A percentile compares a stretch with the other conserved stretches of the same genome.
phyloP scores from a whole-genome alignment of 768 basidiomycete genomes.

The Amanita inopinata region DNA sequence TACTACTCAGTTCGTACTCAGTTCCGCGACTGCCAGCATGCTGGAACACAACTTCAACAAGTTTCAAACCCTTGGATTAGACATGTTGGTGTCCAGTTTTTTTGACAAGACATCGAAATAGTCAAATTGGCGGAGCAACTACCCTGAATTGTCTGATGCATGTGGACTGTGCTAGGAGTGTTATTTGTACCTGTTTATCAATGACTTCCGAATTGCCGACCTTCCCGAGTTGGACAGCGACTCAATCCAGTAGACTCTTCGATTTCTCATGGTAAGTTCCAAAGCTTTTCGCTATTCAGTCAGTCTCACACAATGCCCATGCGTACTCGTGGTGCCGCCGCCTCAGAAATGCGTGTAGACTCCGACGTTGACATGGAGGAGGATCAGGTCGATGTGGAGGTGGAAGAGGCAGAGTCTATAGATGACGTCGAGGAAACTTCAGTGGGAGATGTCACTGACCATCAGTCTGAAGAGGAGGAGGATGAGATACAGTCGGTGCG shows the following conservation, averaged over 20 bases:
- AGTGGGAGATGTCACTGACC: constrained; percentile 20
- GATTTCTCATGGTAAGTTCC: constrained; percentile 8
- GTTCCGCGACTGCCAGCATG: no score
- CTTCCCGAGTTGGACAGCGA: background rate
- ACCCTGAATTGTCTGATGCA: no score
- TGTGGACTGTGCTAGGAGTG: no score
- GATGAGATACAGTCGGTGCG: constrained; percentile 12
- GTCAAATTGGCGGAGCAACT: no score
- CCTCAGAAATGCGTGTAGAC: constrained; percentile 25
- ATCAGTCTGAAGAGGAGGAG: constrained; percentile 23
- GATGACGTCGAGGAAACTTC: constrained; percentile 31
- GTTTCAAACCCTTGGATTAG: no score
- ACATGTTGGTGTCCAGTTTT: no score
- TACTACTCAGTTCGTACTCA: no score
- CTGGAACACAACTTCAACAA: no score
- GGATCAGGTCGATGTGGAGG: constrained; percentile 18
- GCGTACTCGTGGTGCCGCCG: constrained; percentile 24
- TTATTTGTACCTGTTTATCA: background rate
- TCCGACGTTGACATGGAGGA: constrained; percentile 20
- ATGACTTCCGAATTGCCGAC: background rate
- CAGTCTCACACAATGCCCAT: constrained; percentile 18
- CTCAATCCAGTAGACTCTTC: background rate
- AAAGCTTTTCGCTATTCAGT: constrained; percentile 1
- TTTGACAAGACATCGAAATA: no score
- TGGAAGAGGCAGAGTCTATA: constrained; percentile 26